These are phyloP conservation scores for Skeletonema costatum DNA, from an alignment of 108 stramenopile genomes.

Conservation along the genomic window DNA sequence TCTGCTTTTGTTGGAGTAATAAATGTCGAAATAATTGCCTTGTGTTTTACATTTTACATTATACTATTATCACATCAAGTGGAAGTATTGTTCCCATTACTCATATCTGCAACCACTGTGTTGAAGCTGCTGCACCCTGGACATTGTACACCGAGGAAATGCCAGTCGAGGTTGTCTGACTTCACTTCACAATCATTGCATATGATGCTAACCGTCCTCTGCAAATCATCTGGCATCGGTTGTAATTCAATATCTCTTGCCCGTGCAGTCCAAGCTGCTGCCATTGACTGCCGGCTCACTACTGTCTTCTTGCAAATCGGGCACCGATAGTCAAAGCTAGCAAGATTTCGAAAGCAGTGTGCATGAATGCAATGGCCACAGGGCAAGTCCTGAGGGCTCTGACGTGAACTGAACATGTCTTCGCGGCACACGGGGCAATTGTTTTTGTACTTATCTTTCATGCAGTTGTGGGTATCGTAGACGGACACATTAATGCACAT, in stretches of 20 bases:
- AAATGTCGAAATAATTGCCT: too few species aligned
- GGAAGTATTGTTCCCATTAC: background rate
- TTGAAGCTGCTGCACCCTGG: constrained; percentile 78
- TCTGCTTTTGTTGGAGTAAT: background rate
- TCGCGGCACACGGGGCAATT: constrained; percentile 58
- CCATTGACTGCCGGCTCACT: constrained; percentile 70
- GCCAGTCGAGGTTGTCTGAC: constrained; percentile 67
- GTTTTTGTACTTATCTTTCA: constrained; percentile 58
- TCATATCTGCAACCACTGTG: constrained; percentile 80
- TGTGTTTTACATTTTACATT: background rate
- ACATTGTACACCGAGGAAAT: constrained; percentile 88
- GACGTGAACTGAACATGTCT: constrained; percentile 55
- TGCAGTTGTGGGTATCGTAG: constrained; percentile 42
- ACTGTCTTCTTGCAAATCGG: constrained; percentile 92
- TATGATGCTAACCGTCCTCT: constrained; percentile 78
- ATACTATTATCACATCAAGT: background rate
- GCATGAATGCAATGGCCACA: constrained; percentile 91
- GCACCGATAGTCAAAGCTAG: constrained; percentile 87
- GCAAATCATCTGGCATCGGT: constrained; percentile 87
- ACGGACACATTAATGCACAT: constrained; percentile 47
- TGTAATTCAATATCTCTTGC: constrained; percentile 86
- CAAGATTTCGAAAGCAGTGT: constrained; percentile 86
- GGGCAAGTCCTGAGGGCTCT: constrained; percentile 85
- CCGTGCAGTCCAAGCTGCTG: constrained; percentile 80
- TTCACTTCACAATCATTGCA: constrained; percentile 88